Conservation (phyloP, 176 grass and related monocot genomes). For the Musa schizocarpa region DNA sequence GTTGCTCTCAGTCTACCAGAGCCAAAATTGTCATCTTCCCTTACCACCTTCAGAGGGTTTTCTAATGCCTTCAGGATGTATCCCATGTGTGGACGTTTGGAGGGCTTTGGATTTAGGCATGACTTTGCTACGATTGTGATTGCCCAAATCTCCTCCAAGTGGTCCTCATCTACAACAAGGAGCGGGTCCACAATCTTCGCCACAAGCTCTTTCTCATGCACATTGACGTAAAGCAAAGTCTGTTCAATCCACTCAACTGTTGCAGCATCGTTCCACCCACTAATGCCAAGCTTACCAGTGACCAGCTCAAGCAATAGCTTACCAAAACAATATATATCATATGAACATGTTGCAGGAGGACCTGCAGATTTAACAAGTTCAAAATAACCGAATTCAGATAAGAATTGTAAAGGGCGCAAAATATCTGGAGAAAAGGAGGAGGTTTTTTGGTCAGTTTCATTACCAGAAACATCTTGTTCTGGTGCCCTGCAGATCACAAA, state of each 20-base stretch:
- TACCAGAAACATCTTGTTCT: conserved; percentile 75
- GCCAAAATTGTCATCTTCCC: conserved; percentile 68
- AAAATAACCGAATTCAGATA: background rate
- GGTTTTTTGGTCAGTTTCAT: background rate
- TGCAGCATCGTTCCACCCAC: conserved; percentile 48
- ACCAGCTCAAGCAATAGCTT: conserved; percentile 91
- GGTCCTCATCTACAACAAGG: conserved; percentile 93
- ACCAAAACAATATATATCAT: conserved; percentile 86
- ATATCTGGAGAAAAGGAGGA: background rate
- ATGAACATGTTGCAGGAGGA: conserved; percentile 51
- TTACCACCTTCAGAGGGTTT: conserved; percentile 84
- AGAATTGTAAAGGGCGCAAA: background rate
- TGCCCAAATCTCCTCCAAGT: conserved; percentile 97
- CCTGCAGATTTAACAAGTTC: conserved; percentile 35
- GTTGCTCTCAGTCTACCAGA: conserved; percentile 70
- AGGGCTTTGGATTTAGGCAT: conserved; percentile 82
- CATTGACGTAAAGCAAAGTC: conserved; percentile 57
- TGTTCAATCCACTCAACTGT: conserved; percentile 63
- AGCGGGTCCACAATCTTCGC: conserved; percentile 85
- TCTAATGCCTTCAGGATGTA: conserved; percentile 92
- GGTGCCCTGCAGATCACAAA: conserved; percentile 35
- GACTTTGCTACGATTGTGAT: conserved; percentile 94
- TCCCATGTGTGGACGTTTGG: conserved; percentile 59
- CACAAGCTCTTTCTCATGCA: conserved; percentile 86
- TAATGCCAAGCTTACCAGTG: conserved; percentile 69